These are phyloP conservation scores for Phtheirospermum japonicum DNA, from an alignment of 257 asterid species.

Conservation along the genomic window DNA sequence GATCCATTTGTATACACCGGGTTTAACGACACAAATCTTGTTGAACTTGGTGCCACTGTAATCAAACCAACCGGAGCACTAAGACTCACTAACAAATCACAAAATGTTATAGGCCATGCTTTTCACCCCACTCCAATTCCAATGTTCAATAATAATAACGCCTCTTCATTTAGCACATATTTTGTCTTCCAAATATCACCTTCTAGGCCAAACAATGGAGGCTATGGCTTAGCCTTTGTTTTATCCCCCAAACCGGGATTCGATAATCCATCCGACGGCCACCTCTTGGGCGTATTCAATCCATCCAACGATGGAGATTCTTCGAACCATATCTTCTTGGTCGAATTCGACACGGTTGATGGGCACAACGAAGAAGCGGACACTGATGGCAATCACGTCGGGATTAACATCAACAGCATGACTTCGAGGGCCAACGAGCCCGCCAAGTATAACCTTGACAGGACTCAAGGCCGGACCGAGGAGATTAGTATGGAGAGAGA, in stretches of 20 bases:
- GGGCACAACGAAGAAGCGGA: constrained; percentile 37
- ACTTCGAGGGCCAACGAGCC: not conserved
- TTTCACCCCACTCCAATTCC: constrained; percentile 41
- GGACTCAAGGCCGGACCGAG: constrained; percentile 15
- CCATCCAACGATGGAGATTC: not conserved
- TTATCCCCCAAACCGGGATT: constrained; percentile 42
- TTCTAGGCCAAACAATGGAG: constrained; percentile 35
- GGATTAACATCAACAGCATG: constrained; percentile 50
- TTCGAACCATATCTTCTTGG: constrained; percentile 52
- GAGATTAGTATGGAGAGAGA: constrained; percentile 23
- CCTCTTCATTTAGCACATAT: constrained; percentile 49
- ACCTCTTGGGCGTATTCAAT: constrained; percentile 54
- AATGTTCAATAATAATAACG: constrained; percentile 23
- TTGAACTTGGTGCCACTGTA: constrained; percentile 26
- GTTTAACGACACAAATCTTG: constrained; percentile 42
- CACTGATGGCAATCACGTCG: constrained; percentile 50
- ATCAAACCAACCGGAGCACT: constrained; percentile 47
- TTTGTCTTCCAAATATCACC: constrained; percentile 58
- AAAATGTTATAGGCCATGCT: constrained; percentile 47
- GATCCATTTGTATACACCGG: constrained; percentile 46
- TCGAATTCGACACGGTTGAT: constrained; percentile 66
- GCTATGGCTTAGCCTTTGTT: constrained; percentile 63
- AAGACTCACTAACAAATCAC: constrained; percentile 46
- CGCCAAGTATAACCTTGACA: constrained; percentile 25
- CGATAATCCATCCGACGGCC: constrained; percentile 35